phyloP scores from a whole-genome alignment of 176 grass and related monocot species.

The Puya raimondii region DNA sequence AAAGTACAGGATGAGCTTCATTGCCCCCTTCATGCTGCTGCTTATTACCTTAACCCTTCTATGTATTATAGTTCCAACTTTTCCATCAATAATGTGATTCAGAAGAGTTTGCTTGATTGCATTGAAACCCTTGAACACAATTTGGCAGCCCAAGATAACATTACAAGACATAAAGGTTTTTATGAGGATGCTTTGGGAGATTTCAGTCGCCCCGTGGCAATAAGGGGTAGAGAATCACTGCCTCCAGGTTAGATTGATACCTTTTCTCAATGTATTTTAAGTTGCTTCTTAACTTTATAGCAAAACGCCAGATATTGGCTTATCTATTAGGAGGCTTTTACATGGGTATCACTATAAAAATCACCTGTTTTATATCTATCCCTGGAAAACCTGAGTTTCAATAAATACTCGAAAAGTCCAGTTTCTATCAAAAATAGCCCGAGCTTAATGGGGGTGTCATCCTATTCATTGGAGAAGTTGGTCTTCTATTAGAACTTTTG shows the following conservation, averaged over 20 bases:
- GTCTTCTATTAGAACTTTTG: too few species aligned
- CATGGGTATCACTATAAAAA: too few species aligned
- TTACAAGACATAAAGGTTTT: slow-evolving; percentile 24
- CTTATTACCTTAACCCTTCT: slow-evolving; percentile 32
- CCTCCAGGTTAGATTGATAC: slow-evolving; percentile 13
- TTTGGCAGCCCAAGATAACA: slow-evolving; percentile 20
- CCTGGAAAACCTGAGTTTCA: too few species aligned
- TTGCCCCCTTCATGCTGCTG: slow-evolving; percentile 33
- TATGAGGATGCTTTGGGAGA: slow-evolving; percentile 19
- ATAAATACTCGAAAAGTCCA: too few species aligned
- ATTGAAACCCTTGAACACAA: slow-evolving; percentile 23
- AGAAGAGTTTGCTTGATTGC: slow-evolving; percentile 24
- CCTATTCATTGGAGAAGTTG: too few species aligned
- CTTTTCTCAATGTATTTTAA: not conserved
- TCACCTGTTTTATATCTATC: too few species aligned
- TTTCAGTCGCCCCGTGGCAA: slow-evolving; percentile 16
- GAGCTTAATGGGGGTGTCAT: too few species aligned
- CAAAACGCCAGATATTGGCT: too few species aligned
- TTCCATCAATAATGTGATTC: slow-evolving; percentile 14
- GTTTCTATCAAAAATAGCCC: too few species aligned
- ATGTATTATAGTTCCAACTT: slow-evolving; percentile 29
- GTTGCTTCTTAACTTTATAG: not conserved
- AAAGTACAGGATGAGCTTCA: slow-evolving; percentile 23
- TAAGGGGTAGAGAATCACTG: slow-evolving; percentile 22
- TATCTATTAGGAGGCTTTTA: too few species aligned